Evolutionary conservation across 2,329 filamentous ascomycete species (phyloP).

Genomic region (Trichoderma sp.): DNA sequence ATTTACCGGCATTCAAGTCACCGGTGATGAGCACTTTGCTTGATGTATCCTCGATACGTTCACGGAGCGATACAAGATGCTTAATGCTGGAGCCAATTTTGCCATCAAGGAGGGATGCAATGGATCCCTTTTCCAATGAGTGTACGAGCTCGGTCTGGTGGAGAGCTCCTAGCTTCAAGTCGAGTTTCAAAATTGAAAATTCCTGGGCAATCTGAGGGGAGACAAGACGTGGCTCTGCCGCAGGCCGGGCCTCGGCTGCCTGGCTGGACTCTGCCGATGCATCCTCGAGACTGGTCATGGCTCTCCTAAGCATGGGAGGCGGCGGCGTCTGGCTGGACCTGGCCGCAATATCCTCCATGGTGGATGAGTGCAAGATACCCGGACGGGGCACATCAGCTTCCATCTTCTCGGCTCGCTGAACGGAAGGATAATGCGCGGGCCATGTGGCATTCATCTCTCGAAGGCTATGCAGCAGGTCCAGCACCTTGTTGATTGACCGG

Average conservation of each 20-base stretch:
- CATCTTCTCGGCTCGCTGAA: constrained; percentile 60
- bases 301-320: constrained; percentile 60
- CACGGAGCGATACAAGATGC: constrained; percentile 81
- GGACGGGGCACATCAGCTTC: constrained; percentile 58
- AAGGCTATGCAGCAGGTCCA: constrained; percentile 79
- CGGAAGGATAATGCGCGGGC: constrained; percentile 93
- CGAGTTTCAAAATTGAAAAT: constrained; percentile 92
- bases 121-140: constrained; percentile 87
- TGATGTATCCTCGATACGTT: constrained; percentile 94
- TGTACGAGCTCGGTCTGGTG: constrained; percentile 91
- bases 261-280: constrained; percentile 70
- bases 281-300: constrained; percentile 60
- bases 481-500: constrained; percentile 81
- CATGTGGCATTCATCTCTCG: constrained; percentile 88
- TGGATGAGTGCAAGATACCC: constrained; percentile 64
- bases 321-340: constrained; percentile 47
- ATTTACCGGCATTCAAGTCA: constrained; percentile 96
- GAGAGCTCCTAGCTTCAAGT: constrained; percentile 83
- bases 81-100: constrained; percentile 94
- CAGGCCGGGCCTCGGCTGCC: constrained; percentile 61
- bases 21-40: constrained; percentile 97
- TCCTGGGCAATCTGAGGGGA: constrained; percentile 93
- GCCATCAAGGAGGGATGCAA: constrained; percentile 86
- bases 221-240: constrained; percentile 77
- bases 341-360: constrained; percentile 50